Percentiles rank a stretch among this genome's conserved stretches.
Conservation (phyloP, 306 rosid genomes). For the Prinsepia uniflora region DNA sequence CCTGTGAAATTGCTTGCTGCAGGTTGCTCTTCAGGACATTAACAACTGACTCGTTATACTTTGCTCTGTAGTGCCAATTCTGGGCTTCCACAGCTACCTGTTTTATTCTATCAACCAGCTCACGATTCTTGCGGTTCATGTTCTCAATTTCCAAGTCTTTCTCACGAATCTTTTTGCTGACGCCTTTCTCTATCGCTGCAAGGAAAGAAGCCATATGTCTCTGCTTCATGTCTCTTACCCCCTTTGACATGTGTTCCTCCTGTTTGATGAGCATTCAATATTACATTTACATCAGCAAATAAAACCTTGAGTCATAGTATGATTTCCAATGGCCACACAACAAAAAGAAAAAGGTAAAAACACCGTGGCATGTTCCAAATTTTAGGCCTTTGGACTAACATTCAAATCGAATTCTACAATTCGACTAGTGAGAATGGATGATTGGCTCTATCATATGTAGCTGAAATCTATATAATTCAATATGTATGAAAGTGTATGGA, state of each 20-base stretch:
- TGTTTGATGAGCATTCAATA: slow-evolving; percentile 26
- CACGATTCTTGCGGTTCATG: slow-evolving; percentile 67
- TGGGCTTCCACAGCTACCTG: slow-evolving; percentile 78
- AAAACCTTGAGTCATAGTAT: background rate
- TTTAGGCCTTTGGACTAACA: background rate
- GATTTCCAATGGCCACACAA: background rate
- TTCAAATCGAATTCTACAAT: background rate
- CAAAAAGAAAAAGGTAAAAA: background rate
- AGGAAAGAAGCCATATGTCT: slow-evolving; percentile 65
- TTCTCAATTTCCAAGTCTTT: slow-evolving; percentile 74
- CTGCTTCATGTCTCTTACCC: slow-evolving; percentile 73
- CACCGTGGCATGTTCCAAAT: background rate
- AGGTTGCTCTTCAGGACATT: slow-evolving; percentile 65
- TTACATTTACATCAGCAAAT: slow-evolving; percentile 9
- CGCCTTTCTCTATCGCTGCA: slow-evolving; percentile 64
- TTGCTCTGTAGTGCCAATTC: slow-evolving; percentile 80
- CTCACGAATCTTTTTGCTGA: slow-evolving; percentile 55
- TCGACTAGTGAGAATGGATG: background rate
- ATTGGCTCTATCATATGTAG: background rate
- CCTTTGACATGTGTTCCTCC: slow-evolving; percentile 82
- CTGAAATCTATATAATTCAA: background rate
- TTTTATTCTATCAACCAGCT: slow-evolving; percentile 74
- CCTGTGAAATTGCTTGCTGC: slow-evolving; percentile 82
- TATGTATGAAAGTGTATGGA: background rate
- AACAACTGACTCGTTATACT: slow-evolving; percentile 83